phyloP scores from a whole-genome alignment of 495 filamentous ascomycete species.

The Xylaria flabelliformis region DNA sequence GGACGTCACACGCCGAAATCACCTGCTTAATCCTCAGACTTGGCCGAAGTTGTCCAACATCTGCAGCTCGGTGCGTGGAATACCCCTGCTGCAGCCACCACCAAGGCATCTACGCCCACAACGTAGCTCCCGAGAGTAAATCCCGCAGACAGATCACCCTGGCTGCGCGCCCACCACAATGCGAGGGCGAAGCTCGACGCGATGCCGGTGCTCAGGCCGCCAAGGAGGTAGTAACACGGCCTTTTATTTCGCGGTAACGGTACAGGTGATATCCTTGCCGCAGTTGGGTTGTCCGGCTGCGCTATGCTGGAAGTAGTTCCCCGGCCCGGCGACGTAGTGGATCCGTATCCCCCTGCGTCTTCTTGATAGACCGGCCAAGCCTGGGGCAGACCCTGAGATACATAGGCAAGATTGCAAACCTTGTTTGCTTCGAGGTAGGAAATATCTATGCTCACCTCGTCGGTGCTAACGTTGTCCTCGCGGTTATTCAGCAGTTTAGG shows the following conservation, averaged over 20 bases:
- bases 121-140: slow-evolving; percentile 5
- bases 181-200: slow-evolving; percentile 1
- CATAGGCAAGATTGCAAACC: background rate
- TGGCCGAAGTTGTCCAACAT: background rate
- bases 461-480: background rate
- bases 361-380: background rate
- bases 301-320: background rate
- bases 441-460: background rate
- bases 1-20: background rate
- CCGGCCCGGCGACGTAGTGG: background rate
- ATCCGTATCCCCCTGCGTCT: background rate
- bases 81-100: background rate
- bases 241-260: background rate
- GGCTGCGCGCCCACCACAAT: slow-evolving; percentile 1
- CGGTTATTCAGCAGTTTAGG: background rate
- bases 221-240: slow-evolving; percentile 5
- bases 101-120: background rate
- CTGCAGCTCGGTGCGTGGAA: slow-evolving; percentile 5
- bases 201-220: background rate
- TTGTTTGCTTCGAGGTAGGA: background rate
- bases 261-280: background rate
- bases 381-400: background rate
- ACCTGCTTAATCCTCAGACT: background rate
- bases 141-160: background rate
- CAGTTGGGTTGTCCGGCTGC: background rate